phyloP scores from a whole-genome alignment of 306 rosid genomes.

The Vigna unguiculata region DNA sequence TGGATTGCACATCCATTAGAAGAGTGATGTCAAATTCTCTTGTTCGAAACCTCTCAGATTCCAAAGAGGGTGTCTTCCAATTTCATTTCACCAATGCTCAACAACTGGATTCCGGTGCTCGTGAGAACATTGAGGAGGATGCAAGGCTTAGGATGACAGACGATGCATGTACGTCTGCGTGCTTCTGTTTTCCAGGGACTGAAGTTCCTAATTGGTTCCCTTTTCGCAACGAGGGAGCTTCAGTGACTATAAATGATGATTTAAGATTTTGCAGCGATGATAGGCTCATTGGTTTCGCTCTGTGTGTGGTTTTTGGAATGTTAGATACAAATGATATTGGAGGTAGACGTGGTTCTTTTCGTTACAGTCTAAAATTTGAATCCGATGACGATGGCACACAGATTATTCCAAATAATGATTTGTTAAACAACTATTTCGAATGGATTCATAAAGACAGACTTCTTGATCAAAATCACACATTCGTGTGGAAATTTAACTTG shows the following conservation, averaged over 20 bases:
- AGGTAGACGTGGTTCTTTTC: no score
- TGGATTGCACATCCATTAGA: conserved; percentile 37
- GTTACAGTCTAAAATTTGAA: no score
- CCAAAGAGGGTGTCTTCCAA: conserved; percentile 13
- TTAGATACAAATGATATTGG: no score
- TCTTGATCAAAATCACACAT: no score
- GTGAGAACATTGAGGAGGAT: conserved; percentile 6
- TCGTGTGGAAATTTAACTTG: no score
- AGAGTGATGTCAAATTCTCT: conserved; percentile 31
- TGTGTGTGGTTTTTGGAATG: no score
- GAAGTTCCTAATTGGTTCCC: conserved; percentile 44
- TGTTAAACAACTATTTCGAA: no score
- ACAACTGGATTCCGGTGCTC: conserved; percentile 31
- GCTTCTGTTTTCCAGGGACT: conserved; percentile 46
- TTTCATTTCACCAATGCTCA: conserved; percentile 44
- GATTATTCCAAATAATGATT: no score
- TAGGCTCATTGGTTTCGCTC: no score
- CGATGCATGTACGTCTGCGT: conserved; percentile 14
- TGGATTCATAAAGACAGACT: no score
- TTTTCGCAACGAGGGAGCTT: background rate
- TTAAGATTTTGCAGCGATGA: no score
- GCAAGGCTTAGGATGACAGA: conserved; percentile 25
- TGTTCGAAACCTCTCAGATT: background rate
- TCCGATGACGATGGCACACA: no score
- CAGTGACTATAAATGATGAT: background rate